Evolutionary conservation across 73 alveolate species (phyloP).

Genomic region (Stentor coeruleus): DNA sequence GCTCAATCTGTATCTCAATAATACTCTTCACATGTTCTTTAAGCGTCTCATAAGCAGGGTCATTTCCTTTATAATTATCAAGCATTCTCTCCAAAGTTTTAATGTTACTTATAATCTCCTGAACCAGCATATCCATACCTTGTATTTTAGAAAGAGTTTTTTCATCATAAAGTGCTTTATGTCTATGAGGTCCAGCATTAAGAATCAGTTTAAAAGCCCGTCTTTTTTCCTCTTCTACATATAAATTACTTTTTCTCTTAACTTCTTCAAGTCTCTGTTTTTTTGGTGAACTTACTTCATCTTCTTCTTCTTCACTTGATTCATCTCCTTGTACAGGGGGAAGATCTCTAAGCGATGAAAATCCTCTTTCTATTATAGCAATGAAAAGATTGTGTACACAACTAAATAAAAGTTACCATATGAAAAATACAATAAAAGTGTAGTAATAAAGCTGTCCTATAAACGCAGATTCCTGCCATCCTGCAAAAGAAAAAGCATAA

Average conservation of each 20-base stretch:
- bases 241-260: neutral
- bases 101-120: neutral
- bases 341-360: neutral
- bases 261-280: neutral
- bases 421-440: slow-evolving; percentile 61
- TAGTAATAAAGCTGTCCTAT: slow-evolving; percentile 66
- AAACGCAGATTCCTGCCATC: slow-evolving; percentile 45
- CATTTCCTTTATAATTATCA: neutral
- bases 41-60: neutral
- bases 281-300: neutral
- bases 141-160: neutral
- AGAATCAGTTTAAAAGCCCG: neutral
- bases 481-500: slow-evolving; percentile 64
- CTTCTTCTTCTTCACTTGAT: slow-evolving; percentile 1
- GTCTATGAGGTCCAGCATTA: neutral
- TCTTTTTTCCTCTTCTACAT: neutral
- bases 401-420: slow-evolving; percentile 27
- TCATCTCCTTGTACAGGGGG: neutral
- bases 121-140: neutral
- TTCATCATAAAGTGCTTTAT: neutral
- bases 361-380: slow-evolving; percentile 78
- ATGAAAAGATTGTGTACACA: slow-evolving; percentile 73
- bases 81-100: neutral
- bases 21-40: neutral
- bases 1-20: neutral